phyloP scores from a whole-genome alignment of 306 rosid species.

The Parietaria judaica region DNA sequence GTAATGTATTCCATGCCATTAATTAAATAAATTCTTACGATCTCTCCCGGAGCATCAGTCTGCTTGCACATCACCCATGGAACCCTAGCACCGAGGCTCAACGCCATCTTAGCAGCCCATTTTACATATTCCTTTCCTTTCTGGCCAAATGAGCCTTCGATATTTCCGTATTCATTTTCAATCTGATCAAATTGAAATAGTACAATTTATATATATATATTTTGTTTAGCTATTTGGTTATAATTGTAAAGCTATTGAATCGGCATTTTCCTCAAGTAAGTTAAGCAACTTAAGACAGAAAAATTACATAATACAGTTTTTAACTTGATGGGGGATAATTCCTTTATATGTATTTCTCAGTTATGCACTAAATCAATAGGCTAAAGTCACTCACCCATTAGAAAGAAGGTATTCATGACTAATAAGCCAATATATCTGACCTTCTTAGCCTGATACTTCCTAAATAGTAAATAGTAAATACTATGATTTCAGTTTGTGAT shows the following conservation, averaged over 20 bases:
- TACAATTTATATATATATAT: neutral
- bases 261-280: neutral
- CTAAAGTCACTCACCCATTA: no score
- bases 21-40: slow-evolving; percentile 40
- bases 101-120: slow-evolving; percentile 95
- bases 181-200: slow-evolving; percentile 52
- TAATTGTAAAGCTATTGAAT: neutral
- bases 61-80: slow-evolving; percentile 99
- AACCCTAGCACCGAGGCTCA: slow-evolving; percentile 82
- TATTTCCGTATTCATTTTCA: slow-evolving; percentile 94
- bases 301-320: neutral
- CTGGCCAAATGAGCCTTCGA: slow-evolving; percentile 65
- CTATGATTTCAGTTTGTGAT: no score
- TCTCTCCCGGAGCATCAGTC: slow-evolving; percentile 72
- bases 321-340: neutral
- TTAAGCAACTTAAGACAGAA: neutral
- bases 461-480: no score
- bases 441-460: neutral
- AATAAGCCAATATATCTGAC: no score
- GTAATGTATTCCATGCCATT: slow-evolving; percentile 7
- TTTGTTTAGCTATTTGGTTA: neutral
- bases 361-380: no score
- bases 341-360: no score
- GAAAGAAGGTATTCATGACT: no score
- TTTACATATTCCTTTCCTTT: slow-evolving; percentile 76